A percentile compares a stretch with the other conserved stretches of the same genome.
These are phyloP conservation scores for Lachancea quebecensis DNA, from an alignment of 805 yeast genomes.

Conservation along the genomic window DNA sequence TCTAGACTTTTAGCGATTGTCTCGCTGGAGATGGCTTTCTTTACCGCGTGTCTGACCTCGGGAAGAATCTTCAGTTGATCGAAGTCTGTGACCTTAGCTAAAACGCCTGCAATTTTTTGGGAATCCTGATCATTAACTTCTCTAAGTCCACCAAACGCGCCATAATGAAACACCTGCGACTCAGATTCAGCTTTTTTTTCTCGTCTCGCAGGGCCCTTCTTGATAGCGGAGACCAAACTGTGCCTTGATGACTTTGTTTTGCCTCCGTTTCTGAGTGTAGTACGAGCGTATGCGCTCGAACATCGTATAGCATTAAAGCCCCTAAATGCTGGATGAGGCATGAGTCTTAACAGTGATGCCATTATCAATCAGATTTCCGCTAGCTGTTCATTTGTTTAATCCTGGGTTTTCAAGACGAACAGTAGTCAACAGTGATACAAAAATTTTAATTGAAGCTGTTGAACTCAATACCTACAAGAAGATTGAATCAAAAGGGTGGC, in stretches of 20 bases:
- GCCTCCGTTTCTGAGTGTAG: not conserved
- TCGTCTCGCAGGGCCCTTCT: not conserved
- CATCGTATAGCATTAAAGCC: not conserved
- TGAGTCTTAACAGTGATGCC: too few species aligned
- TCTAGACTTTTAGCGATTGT: slow-evolving; percentile 31
- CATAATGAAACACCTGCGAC: slow-evolving; percentile 33
- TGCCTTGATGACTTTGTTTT: not conserved
- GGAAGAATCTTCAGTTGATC: slow-evolving; percentile 63
- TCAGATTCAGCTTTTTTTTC: not conserved
- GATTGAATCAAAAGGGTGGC: too few species aligned
- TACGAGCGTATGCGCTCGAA: not conserved
- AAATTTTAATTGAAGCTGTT: not conserved
- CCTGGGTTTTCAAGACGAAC: too few species aligned
- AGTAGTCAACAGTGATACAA: not conserved
- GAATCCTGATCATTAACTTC: slow-evolving; percentile 33
- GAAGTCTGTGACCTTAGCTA: slow-evolving; percentile 53
- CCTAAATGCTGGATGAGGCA: too few species aligned
- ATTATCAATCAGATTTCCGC: too few species aligned
- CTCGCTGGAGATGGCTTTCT: slow-evolving; percentile 44
- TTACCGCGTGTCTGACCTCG: slow-evolving; percentile 53
- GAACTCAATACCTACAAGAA: too few species aligned
- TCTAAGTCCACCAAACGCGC: slow-evolving; percentile 43
- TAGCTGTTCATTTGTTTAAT: too few species aligned
- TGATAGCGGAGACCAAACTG: not conserved
- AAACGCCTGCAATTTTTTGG: slow-evolving; percentile 34